phyloP scores from a whole-genome alignment of 331 rosid species.

The Dryas integrifolia region DNA sequence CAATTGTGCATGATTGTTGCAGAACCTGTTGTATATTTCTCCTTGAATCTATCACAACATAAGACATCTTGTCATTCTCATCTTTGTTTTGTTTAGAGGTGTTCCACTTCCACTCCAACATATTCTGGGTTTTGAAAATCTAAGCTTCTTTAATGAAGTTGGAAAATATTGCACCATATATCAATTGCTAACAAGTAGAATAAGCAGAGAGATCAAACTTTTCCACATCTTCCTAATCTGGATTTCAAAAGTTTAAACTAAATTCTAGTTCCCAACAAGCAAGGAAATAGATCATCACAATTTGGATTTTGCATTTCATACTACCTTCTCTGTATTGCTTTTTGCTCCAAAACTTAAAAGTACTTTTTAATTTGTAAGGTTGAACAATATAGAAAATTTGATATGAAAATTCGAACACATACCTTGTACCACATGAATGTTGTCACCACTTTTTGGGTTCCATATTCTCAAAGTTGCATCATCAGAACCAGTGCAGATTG shows the following conservation, averaged over 20 bases:
- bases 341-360: constrained; percentile 6
- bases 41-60: neutral
- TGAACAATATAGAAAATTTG: constrained; percentile 6
- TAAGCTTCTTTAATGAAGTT: neutral
- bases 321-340: neutral
- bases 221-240: neutral
- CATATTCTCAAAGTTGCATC: constrained; percentile 89
- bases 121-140: neutral
- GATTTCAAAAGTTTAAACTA: neutral
- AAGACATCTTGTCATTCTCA: neutral
- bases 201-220: neutral
- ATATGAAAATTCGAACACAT: constrained; percentile 20
- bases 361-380: neutral
- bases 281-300: neutral
- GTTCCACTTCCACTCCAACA: neutral
- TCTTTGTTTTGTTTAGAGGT: neutral
- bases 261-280: neutral
- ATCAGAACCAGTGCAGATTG: constrained; percentile 83
- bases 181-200: neutral
- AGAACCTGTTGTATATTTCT: neutral
- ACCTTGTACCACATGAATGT: constrained; percentile 78
- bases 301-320: neutral
- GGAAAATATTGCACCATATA: neutral
- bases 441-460: constrained; percentile 81
- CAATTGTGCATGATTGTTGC: too few relatives aligned